Evolutionary conservation across 495 filamentous ascomycete genomes (phyloP).

Genomic region (Aspergillus indologenus): DNA sequence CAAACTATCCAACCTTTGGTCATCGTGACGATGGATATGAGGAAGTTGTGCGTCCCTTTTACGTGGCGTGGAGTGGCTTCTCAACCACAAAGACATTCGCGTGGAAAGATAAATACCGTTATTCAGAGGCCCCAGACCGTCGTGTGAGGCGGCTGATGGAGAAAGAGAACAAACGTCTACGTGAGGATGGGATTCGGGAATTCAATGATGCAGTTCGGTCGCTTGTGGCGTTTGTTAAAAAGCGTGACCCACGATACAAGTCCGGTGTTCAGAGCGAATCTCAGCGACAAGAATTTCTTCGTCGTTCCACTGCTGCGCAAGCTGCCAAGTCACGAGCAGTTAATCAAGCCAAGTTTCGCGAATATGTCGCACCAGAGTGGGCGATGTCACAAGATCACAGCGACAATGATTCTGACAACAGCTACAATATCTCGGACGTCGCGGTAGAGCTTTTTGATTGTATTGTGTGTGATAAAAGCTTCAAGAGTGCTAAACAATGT

Average conservation of each 20-base stretch:
- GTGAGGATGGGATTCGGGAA: slow-evolving; percentile 77
- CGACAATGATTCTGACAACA: slow-evolving; percentile 52
- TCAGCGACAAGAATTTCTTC: slow-evolving; percentile 74
- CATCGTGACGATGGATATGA: slow-evolving; percentile 63
- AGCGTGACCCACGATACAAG: slow-evolving; percentile 83
- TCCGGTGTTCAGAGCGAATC: slow-evolving; percentile 66
- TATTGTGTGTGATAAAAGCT: slow-evolving; percentile 85
- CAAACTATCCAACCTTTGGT: slow-evolving; percentile 80
- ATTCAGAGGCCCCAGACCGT: slow-evolving; percentile 84
- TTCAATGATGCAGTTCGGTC: slow-evolving; percentile 92
- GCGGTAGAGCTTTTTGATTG: slow-evolving; percentile 72
- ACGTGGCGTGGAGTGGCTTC: slow-evolving; percentile 77
- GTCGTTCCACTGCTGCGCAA: slow-evolving; percentile 77
- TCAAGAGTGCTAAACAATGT: slow-evolving; percentile 91
- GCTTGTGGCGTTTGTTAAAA: slow-evolving; percentile 86
- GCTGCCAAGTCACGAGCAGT: slow-evolving; percentile 78
- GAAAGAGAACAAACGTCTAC: slow-evolving; percentile 86
- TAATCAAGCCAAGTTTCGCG: slow-evolving; percentile 69
- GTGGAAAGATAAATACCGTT: slow-evolving; percentile 82
- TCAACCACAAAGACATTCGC: slow-evolving; percentile 80
- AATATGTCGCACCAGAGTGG: slow-evolving; percentile 75
- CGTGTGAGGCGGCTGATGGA: slow-evolving; percentile 82
- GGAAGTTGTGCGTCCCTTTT: slow-evolving; percentile 72
- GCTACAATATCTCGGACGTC: slow-evolving; percentile 41
- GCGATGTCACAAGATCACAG: slow-evolving; percentile 53